These are phyloP conservation scores for Cymbopogon flexuosus DNA, from an alignment of 202 grass and related monocot genomes.

Conservation along the genomic window DNA sequence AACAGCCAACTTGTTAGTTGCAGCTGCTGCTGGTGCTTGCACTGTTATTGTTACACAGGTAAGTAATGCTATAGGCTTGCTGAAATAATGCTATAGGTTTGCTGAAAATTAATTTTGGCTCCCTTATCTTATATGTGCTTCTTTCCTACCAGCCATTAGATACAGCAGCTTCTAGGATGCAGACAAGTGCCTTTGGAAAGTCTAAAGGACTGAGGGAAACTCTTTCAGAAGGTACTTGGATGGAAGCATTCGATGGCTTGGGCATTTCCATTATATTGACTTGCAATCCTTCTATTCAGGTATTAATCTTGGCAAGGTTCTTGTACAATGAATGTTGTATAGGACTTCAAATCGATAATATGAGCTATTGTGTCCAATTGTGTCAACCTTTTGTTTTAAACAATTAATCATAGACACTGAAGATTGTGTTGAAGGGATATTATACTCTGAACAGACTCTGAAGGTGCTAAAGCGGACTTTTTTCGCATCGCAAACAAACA, in stretches of 20 bases:
- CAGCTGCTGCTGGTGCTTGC: conserved; percentile 90
- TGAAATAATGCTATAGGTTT: neutral
- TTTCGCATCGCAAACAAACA: neutral
- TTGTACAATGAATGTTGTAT: neutral
- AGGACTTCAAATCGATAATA: neutral
- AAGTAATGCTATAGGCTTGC: neutral
- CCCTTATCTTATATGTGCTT: conserved; percentile 14
- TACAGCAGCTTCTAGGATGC: conserved; percentile 94
- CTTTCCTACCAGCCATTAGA: conserved; percentile 65
- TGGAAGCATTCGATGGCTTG: conserved; percentile 81
- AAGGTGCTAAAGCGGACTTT: neutral
- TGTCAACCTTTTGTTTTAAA: neutral
- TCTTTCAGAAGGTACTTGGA: conserved; percentile 73
- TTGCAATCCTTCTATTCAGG: conserved; percentile 98
- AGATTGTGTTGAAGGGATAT: neutral
- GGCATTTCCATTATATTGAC: conserved; percentile 93
- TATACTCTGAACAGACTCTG: neutral
- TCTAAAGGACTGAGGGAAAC: conserved; percentile 79
- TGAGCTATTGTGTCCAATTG: neutral
- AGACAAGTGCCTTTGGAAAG: conserved; percentile 97
- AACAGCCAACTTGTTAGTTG: conserved; percentile 76
- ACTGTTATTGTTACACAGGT: conserved; percentile 84
- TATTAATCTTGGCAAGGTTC: conserved; percentile 33
- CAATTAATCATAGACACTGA: neutral
- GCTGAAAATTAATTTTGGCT: conserved; percentile 1